Evolutionary conservation across 345 rosid species (phyloP).

Genomic region (Abelmoschus esculentus): DNA sequence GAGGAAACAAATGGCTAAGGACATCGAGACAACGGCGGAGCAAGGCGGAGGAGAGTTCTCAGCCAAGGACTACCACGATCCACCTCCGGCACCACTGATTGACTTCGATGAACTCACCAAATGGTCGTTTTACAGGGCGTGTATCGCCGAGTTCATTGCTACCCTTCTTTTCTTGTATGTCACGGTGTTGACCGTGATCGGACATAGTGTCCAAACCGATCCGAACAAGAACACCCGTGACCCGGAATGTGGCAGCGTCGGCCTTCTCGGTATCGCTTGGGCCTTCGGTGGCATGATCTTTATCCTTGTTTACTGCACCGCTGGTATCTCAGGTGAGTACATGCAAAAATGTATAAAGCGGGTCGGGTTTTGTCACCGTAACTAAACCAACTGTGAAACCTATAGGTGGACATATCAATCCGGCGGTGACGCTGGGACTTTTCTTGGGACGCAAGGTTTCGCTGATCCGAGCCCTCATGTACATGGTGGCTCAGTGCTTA

Average conservation of each 20-base stretch:
- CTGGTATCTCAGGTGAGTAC: slow-evolving; percentile 72
- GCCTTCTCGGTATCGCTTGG: slow-evolving; percentile 88
- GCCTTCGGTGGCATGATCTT: slow-evolving; percentile 98
- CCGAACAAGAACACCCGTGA: slow-evolving; percentile 6
- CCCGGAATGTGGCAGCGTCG: slow-evolving; percentile 61
- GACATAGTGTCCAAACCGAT: slow-evolving; percentile 57
- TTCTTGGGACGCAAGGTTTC: slow-evolving; percentile 51
- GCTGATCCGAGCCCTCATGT: slow-evolving; percentile 41
- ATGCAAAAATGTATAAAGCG: not conserved
- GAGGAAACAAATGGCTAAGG: slow-evolving; percentile 37
- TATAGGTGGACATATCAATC: slow-evolving; percentile 61
- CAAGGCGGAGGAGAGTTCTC: slow-evolving; percentile 34
- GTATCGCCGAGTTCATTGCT: slow-evolving; percentile 79
- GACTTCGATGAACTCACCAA: slow-evolving; percentile 47
- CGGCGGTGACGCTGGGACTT: slow-evolving; percentile 58
- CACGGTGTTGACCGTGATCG: slow-evolving; percentile 69
- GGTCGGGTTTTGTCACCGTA: too few species aligned
- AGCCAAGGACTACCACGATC: slow-evolving; percentile 60
- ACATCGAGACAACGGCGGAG: slow-evolving; percentile 29
- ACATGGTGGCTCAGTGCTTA: slow-evolving; percentile 58
- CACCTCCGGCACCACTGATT: slow-evolving; percentile 61
- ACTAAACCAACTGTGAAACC: not conserved
- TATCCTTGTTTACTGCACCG: slow-evolving; percentile 87
- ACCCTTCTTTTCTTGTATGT: slow-evolving; percentile 74
- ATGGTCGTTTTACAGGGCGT: slow-evolving; percentile 77